phyloP scores from a whole-genome alignment of 805 yeast species.

The Ogataea glucozyma region DNA sequence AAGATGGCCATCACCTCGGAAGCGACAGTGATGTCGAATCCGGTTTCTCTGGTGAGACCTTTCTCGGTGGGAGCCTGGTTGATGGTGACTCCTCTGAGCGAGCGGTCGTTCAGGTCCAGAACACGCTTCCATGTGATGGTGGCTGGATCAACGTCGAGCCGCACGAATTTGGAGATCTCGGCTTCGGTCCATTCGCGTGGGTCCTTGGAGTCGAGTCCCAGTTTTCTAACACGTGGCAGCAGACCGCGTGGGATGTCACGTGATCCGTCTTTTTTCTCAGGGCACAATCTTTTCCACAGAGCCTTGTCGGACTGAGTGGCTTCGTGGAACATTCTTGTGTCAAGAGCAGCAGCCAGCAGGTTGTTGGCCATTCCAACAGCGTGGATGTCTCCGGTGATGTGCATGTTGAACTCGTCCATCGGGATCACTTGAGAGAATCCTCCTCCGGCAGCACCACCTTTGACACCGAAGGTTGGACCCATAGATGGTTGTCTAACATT shows the following conservation, averaged over 20 bases:
- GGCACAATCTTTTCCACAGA: conserved; percentile 82
- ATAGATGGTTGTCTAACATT: conserved; percentile 96
- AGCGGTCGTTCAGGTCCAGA: conserved; percentile 91
- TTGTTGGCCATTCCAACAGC: conserved; percentile 94
- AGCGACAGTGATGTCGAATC: conserved; percentile 96
- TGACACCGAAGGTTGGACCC: conserved; percentile 99
- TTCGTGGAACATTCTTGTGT: conserved; percentile 96
- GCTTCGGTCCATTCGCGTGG: conserved; percentile 80
- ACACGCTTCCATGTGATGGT: conserved; percentile 92
- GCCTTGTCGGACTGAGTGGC: conserved; percentile 74
- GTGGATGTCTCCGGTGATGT: conserved; percentile 95
- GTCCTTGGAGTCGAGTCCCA: conserved; percentile 79
- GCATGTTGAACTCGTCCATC: conserved; percentile 98
- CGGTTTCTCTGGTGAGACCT: conserved; percentile 81
- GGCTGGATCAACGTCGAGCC: conserved; percentile 85
- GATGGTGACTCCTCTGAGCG: conserved; percentile 82
- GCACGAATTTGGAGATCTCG: conserved; percentile 72
- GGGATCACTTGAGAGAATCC: conserved; percentile 98
- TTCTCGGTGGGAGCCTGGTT: conserved; percentile 94
- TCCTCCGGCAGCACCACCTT: conserved; percentile 99
- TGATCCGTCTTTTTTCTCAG: conserved; percentile 71
- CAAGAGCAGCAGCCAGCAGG: conserved; percentile 93
- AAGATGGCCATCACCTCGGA: conserved; percentile 95
- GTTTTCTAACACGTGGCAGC: conserved; percentile 69
- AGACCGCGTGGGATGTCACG: conserved; percentile 79